Base-by-base conservation (phyloP, 306 rosid genomes). In the Pyrus pyrifolia region DNA sequence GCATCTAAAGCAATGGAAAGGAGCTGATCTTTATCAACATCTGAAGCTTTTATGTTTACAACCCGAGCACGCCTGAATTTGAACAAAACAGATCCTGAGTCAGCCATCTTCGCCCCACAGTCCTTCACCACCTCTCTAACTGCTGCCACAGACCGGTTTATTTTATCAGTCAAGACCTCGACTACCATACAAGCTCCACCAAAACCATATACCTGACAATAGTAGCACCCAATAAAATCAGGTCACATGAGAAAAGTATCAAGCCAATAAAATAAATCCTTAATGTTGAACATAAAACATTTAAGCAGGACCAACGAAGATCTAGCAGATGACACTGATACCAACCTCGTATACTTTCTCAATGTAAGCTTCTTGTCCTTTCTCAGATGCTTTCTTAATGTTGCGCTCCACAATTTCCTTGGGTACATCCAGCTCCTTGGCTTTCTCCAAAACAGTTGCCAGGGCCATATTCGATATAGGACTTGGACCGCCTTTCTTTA, bases 91-190 rank as follows among this genome's bases (percentile, higher is more conserved):
- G 96, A 94, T 25, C 98, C 95, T 70, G 96, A 83, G 85, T 94
- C 97, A 22, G 97, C 97, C 98, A 94, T 92, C 87, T 95, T 92
- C 30, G 96, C 98, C n/a, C 97, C 98, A 70, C 74, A 89, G 80
- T 95, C 91, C 85, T 72, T 90, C 85, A 92, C 76, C 73, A 95
- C 95, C 74, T 95, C 97, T 78, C 97, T 90, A 52, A 92, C 84
- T 42, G 84, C 83, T 66, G 96, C 93, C 85, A 95, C 91, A 21
- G 97, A 92, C 51, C 97, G 92, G 69, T 86, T 83, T 81, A 90
- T 78, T 79, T 92, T 89, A 82, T 95, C 98, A 25, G 98, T 92
- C 74, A 90, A 87, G 75, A 90, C 98, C 87, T 95, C 97, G 73
- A 94, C 90, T 29, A 92, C 96, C 71, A 94, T 90, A 88, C 97